Percentiles rank a stretch among this genome's conserved stretches.
These are phyloP conservation scores for Hypsizygus marmoreus DNA, from an alignment of 768 basidiomycete species.

Conservation along the genomic window DNA sequence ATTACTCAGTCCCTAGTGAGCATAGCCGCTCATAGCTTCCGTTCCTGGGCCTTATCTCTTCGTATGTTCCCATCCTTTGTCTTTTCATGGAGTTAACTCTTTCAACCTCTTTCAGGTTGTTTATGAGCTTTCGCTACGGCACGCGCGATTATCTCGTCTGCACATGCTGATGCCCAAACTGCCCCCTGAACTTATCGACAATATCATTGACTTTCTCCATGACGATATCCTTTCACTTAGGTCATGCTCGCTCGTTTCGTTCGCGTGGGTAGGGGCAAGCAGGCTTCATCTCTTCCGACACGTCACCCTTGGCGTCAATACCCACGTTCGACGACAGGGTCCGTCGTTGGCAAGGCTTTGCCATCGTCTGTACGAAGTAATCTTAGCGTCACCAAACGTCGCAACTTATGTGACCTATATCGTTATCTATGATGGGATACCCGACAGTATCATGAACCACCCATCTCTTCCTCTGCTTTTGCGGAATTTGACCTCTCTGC, in stretches of 20 bases:
- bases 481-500: constrained; percentile 10
- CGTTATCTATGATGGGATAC: constrained; percentile 18
- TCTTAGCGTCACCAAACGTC: constrained; percentile 21
- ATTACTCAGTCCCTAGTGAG: too few species aligned
- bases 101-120: not conserved
- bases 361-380: constrained; percentile 19
- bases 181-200: constrained; percentile 23
- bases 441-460: constrained; percentile 15
- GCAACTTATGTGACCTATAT: constrained; percentile 23
- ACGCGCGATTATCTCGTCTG: not conserved
- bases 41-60: too few species aligned
- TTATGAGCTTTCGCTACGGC: not conserved
- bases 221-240: constrained; percentile 23
- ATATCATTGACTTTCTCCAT: constrained; percentile 31
- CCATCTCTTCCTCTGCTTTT: constrained; percentile 22
- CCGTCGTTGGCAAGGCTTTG: constrained; percentile 8
- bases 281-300: constrained; percentile 26
- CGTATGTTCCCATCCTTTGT: too few species aligned
- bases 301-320: constrained; percentile 19
- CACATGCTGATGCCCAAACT: not conserved
- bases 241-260: constrained; percentile 26
- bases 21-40: too few species aligned
- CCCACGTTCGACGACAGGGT: not conserved
- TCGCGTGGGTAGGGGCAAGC: constrained; percentile 25
- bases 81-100: too few species aligned